Conservation (phyloP, 768 basidiomycete species). For the Kwoniella mangroviensis region DNA sequence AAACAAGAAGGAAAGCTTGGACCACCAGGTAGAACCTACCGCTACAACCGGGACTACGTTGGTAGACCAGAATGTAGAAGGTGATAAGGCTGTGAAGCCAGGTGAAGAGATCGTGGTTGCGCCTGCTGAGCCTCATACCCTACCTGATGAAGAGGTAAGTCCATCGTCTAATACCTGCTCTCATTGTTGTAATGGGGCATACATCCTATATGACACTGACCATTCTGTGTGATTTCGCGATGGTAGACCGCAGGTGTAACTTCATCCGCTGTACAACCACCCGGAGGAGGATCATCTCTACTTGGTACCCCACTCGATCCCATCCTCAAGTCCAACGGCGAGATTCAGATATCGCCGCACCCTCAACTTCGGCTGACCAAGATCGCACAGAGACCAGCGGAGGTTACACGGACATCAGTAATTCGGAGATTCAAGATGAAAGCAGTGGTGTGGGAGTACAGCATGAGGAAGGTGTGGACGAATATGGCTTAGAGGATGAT, state of each 20-base stretch:
- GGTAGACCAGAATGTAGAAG: conserved; percentile 17
- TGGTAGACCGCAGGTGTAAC: conserved; percentile 77
- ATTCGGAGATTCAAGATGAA: conserved; percentile 64
- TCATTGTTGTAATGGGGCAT: not conserved
- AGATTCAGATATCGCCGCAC: conserved; percentile 46
- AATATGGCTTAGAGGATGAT: conserved; percentile 55
- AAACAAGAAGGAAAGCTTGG: not conserved
- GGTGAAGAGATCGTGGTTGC: conserved; percentile 34
- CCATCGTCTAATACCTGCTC: not conserved
- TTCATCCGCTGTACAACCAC: conserved; percentile 88
- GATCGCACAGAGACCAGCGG: conserved; percentile 41
- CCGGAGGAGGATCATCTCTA: conserved; percentile 71
- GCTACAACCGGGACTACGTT: conserved; percentile 24
- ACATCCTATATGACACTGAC: not conserved
- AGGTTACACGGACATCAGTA: conserved; percentile 43
- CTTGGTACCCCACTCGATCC: conserved; percentile 46
- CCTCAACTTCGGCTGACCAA: conserved; percentile 48
- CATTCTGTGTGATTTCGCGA: not conserved
- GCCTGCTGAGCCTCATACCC: conserved; percentile 53
- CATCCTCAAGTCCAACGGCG: conserved; percentile 58
- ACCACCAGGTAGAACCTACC: conserved; percentile 24
- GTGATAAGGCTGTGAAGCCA: conserved; percentile 11
- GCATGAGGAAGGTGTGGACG: conserved; percentile 64
- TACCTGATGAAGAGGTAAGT: conserved; percentile 67
- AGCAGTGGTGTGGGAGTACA: conserved; percentile 68